These are phyloP conservation scores for Fusarium sarcochroum DNA, from an alignment of 2,329 filamentous ascomycete species.

Conservation along the genomic window DNA sequence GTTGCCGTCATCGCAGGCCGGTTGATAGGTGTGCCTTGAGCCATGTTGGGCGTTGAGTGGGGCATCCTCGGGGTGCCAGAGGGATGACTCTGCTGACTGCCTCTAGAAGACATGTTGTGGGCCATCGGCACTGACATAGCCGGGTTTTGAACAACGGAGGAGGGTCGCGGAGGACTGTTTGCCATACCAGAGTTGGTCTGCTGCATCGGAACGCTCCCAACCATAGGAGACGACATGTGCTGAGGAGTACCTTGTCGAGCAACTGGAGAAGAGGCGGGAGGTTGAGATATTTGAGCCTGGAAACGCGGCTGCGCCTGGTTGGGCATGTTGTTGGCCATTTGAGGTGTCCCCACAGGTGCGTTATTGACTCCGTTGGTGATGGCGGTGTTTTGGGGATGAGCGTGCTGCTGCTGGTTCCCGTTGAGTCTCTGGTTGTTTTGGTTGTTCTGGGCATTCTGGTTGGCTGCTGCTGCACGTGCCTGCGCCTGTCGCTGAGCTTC, in stretches of 20 bases:
- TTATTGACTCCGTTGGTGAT: slow-evolving; percentile 56
- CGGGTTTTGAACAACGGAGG: slow-evolving; percentile 74
- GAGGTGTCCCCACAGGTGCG: slow-evolving; percentile 55
- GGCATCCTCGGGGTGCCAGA: slow-evolving; percentile 75
- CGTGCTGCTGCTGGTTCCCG: slow-evolving; percentile 52
- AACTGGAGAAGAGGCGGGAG: slow-evolving; percentile 77
- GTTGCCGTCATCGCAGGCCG: slow-evolving; percentile 67
- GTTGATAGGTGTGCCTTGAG: slow-evolving; percentile 71
- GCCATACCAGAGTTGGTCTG: slow-evolving; percentile 77
- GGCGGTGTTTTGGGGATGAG: slow-evolving; percentile 57
- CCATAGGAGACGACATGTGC: slow-evolving; percentile 75
- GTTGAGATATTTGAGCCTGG: slow-evolving; percentile 70
- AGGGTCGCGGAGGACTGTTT: slow-evolving; percentile 75
- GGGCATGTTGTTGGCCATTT: slow-evolving; percentile 57
- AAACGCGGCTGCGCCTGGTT: slow-evolving; percentile 63
- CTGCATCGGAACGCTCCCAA: slow-evolving; percentile 74
- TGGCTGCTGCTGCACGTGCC: slow-evolving; percentile 48
- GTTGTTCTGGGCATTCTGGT: slow-evolving; percentile 46
- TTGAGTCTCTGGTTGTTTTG: slow-evolving; percentile 49
- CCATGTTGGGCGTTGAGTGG: slow-evolving; percentile 72
- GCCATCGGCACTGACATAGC: slow-evolving; percentile 72
- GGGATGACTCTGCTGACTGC: slow-evolving; percentile 76
- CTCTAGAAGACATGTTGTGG: slow-evolving; percentile 73
- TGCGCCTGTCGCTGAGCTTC: slow-evolving; percentile 56
- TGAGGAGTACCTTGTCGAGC: slow-evolving; percentile 74